A percentile compares a stretch with the other conserved stretches of the same genome.
Evolutionary conservation across 768 basidiomycete species (phyloP).

Genomic region (Hemileccinum rubropunctum): DNA sequence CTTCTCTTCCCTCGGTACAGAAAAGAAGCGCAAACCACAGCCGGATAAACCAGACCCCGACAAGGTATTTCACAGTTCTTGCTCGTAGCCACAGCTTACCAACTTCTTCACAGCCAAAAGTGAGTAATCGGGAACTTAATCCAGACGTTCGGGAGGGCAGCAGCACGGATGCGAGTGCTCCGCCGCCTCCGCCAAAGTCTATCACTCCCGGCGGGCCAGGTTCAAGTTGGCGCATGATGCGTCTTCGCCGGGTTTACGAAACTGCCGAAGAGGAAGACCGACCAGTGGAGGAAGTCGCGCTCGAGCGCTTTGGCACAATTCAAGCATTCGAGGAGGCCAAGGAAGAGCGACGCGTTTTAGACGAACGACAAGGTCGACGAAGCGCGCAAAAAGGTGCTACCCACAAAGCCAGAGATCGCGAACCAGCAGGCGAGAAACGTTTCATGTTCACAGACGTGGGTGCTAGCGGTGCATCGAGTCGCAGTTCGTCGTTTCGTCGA

Average conservation of each 20-base stretch:
- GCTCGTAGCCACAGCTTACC: conserved; percentile 2
- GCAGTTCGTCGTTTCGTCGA: conserved; percentile 85
- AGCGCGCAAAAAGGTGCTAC: conserved; percentile 35
- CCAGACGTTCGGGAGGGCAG: conserved; percentile 47
- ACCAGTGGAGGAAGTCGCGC: conserved; percentile 71
- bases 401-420: conserved; percentile 38
- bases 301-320: conserved; percentile 85
- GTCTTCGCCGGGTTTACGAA: conserved; percentile 86
- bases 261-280: conserved; percentile 81
- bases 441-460: conserved; percentile 68
- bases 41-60: conserved; percentile 65
- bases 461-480: conserved; percentile 64
- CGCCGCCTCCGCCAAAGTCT: conserved; percentile 42
- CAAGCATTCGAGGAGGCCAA: conserved; percentile 87
- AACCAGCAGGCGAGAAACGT: conserved; percentile 44
- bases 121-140: conserved; percentile 66
- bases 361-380: conserved; percentile 70
- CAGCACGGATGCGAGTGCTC: conserved; percentile 37
- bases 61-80: conserved; percentile 45
- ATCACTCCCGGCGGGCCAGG: conserved; percentile 85
- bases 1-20: conserved; percentile 84
- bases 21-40: conserved; percentile 63
- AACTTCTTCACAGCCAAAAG: conserved; percentile 45
- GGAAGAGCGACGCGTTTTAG: conserved; percentile 81
- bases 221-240: conserved; percentile 98